A percentile compares a stretch with the other conserved stretches of the same genome.
These are phyloP conservation scores for Aspergillus taichungensis DNA, from an alignment of 495 filamentous ascomycete species.

Conservation along the genomic window DNA sequence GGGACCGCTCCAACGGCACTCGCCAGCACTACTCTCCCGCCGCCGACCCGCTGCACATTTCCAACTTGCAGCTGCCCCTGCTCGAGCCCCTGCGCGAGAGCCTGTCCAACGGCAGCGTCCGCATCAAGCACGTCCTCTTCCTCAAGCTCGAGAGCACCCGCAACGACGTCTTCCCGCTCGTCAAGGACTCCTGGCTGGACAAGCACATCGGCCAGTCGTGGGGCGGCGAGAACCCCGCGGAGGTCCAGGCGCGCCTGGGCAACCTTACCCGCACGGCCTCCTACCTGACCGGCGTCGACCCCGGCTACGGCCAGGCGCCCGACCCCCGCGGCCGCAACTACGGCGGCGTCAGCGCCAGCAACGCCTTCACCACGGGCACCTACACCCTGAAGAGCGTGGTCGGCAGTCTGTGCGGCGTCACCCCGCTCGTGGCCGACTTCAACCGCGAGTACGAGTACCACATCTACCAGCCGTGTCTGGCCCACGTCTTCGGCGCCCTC, in stretches of 20 bases:
- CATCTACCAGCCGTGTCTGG: slow-evolving; percentile 43
- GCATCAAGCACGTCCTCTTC: slow-evolving; percentile 41
- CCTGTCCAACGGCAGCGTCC: slow-evolving; percentile 24
- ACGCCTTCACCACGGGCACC: slow-evolving; percentile 35
- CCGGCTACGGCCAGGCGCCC: slow-evolving; percentile 24
- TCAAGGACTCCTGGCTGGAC: slow-evolving; percentile 33
- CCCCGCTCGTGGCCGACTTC: slow-evolving; percentile 41
- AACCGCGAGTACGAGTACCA: slow-evolving; percentile 38
- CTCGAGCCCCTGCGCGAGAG: slow-evolving; percentile 24
- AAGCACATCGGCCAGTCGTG: slow-evolving; percentile 30
- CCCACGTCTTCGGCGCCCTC: slow-evolving; percentile 34
- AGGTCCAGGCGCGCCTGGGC: slow-evolving; percentile 22
- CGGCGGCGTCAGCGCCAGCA: slow-evolving; percentile 37
- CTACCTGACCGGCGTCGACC: slow-evolving; percentile 31
- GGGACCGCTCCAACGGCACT: slow-evolving; percentile 9
- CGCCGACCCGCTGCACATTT: slow-evolving; percentile 36
- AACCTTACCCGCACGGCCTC: slow-evolving; percentile 36
- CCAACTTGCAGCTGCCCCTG: slow-evolving; percentile 34
- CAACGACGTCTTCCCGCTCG: slow-evolving; percentile 40
- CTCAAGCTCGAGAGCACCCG: slow-evolving; percentile 42
- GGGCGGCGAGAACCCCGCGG: slow-evolving; percentile 19
- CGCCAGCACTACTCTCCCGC: slow-evolving; percentile 29
- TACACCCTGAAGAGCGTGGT: slow-evolving; percentile 41
- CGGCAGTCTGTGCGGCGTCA: slow-evolving; percentile 39
- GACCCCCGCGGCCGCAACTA: slow-evolving; percentile 8